These are phyloP conservation scores for Zygoascus tannicola DNA, from an alignment of 805 yeast genomes.

Conservation along the genomic window DNA sequence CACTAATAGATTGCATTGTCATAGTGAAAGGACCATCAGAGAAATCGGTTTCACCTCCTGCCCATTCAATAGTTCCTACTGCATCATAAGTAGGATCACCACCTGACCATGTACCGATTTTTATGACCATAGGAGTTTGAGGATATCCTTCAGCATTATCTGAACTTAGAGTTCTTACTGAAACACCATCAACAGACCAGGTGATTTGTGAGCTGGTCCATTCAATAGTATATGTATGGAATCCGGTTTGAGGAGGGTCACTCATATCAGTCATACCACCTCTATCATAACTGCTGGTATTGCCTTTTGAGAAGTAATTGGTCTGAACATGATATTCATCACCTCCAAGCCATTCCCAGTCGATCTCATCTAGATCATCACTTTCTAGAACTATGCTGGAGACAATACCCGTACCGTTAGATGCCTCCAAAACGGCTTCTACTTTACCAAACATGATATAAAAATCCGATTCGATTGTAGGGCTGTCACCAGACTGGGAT, in stretches of 20 bases:
- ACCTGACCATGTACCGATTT: slow-evolving; percentile 47
- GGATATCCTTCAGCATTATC: slow-evolving; percentile 65
- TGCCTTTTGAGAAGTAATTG: slow-evolving; percentile 68
- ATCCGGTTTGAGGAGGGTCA: slow-evolving; percentile 48
- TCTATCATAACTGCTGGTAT: slow-evolving; percentile 66
- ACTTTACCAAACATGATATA: slow-evolving; percentile 85
- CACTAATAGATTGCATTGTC: slow-evolving; percentile 48
- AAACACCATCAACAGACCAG: slow-evolving; percentile 66
- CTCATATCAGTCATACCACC: slow-evolving; percentile 59
- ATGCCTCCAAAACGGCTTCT: slow-evolving; percentile 62
- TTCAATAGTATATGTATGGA: slow-evolving; percentile 73
- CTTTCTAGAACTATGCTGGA: slow-evolving; percentile 73
- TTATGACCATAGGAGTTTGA: slow-evolving; percentile 78
- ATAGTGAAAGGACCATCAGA: slow-evolving; percentile 42
- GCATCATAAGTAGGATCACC: slow-evolving; percentile 38
- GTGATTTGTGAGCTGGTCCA: slow-evolving; percentile 61
- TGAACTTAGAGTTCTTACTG: slow-evolving; percentile 53
- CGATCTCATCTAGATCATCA: slow-evolving; percentile 86
- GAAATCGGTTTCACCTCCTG: slow-evolving; percentile 54
- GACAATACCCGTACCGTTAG: slow-evolving; percentile 69
- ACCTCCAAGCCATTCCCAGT: slow-evolving; percentile 79
- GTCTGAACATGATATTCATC: slow-evolving; percentile 68
- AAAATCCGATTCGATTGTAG: slow-evolving; percentile 65
- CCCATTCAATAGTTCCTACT: slow-evolving; percentile 62
- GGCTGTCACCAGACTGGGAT: slow-evolving; percentile 60